These are phyloP conservation scores for Strigomonas culicis DNA, from an alignment of 208 protist genomes.

Conservation along the genomic window DNA sequence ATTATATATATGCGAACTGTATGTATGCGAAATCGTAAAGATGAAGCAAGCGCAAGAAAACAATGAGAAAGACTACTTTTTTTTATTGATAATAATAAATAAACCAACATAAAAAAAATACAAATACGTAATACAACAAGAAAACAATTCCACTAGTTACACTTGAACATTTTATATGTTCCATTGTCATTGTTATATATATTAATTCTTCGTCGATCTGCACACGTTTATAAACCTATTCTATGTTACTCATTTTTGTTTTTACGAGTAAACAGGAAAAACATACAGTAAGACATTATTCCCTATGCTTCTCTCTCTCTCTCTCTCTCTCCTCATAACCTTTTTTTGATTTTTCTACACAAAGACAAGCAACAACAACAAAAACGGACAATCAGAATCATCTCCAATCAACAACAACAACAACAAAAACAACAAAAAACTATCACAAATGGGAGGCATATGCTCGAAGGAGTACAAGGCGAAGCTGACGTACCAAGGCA, in stretches of 20 bases:
- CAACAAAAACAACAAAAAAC: slow-evolving; percentile 1
- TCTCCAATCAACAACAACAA: neutral
- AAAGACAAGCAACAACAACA: neutral
- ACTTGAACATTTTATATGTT: slow-evolving; percentile 13
- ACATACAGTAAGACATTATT: neutral
- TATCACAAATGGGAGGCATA: no score
- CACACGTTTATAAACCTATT: neutral
- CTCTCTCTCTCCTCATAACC: slow-evolving; percentile 4
- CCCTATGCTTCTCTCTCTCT: neutral
- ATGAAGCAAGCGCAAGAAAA: neutral
- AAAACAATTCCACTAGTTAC: neutral
- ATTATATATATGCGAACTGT: neutral
- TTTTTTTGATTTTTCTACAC: neutral
- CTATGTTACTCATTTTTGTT: no score
- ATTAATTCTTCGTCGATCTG: no score
- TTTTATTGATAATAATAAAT: neutral
- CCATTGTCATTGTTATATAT: no score
- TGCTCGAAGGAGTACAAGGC: no score
- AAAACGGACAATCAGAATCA: neutral
- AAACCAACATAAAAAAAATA: neutral
- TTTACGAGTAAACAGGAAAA: no score
- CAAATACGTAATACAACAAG: neutral
- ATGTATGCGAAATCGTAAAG: neutral
- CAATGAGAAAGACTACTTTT: slow-evolving; percentile 1
- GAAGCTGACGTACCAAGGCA: no score